Evolutionary conservation across 179 eudicot genomes (phyloP).

Genomic region (Spinacia oleracea): DNA sequence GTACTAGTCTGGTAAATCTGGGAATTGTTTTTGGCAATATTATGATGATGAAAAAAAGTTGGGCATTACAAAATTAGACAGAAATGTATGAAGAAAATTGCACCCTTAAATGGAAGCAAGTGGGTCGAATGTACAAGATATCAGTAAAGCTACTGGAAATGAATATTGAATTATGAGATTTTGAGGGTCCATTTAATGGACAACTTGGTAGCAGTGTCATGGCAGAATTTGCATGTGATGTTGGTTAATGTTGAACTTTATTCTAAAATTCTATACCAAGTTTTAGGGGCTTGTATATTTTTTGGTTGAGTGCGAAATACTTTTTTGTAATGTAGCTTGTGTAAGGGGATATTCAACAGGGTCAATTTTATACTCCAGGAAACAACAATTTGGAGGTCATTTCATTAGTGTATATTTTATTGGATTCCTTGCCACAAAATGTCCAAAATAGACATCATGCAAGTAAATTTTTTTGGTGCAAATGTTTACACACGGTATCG

Average conservation of each 20-base stretch:
- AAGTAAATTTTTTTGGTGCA: background rate
- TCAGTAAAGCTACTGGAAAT: background rate
- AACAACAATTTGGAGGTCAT: background rate
- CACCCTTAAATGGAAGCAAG: conserved; percentile 3
- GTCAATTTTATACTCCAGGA: background rate
- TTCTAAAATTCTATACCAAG: background rate
- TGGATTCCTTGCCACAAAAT: conserved; percentile 15
- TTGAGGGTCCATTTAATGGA: conserved; percentile 26
- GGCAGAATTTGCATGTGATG: conserved; percentile 40
- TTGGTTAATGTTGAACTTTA: background rate
- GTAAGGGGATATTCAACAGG: background rate
- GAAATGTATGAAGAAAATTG: background rate
- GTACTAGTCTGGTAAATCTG: background rate
- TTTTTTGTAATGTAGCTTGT: conserved; percentile 13
- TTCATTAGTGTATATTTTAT: background rate
- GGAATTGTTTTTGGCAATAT: background rate
- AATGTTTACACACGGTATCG: background rate
- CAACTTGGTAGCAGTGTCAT: conserved; percentile 24
- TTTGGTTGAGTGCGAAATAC: background rate
- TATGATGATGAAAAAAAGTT: background rate
- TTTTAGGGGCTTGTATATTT: background rate
- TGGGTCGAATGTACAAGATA: background rate
- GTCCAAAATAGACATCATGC: conserved; percentile 17
- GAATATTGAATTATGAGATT: background rate
- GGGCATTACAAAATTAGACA: background rate